Percentiles rank a stretch among this genome's conserved stretches.
Conservation (phyloP, 768 basidiomycete genomes). For the Leccinum uliginosum region DNA sequence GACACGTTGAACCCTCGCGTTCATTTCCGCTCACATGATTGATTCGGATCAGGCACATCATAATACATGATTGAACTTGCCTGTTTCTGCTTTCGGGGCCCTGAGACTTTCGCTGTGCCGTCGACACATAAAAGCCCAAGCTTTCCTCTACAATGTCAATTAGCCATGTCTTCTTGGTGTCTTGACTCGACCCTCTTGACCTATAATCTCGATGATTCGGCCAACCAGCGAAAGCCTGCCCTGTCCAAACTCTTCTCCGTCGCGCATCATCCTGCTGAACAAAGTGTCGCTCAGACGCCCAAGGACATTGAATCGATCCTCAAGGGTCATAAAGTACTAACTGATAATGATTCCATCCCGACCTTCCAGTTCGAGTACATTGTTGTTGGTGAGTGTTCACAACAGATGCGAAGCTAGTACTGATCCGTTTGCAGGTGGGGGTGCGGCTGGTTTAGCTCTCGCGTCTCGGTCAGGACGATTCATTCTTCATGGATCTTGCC, state of each 20-base stretch:
- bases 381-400: constrained; percentile 7
- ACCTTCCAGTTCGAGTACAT: constrained; percentile 8
- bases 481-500: not conserved
- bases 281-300: not conserved
- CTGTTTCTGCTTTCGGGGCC: not conserved
- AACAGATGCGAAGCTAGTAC: not conserved
- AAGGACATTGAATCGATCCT: constrained; percentile 3
- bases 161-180: no score
- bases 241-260: constrained; percentile 1
- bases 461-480: constrained; percentile 7
- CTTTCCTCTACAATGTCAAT: no score
- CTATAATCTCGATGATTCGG: not conserved
- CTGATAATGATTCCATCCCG: not conserved
- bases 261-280: not conserved
- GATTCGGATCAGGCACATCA: not conserved
- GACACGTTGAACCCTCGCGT: not conserved
- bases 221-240: not conserved
- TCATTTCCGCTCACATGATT: not conserved
- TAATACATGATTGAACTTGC: not conserved
- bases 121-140: no score
- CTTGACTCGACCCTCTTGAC: not conserved
- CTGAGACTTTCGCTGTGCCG: no score
- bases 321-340: not conserved
- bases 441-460: constrained; percentile 15
- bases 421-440: constrained; percentile 9